Base-by-base conservation (phyloP, 2,329 filamentous ascomycete species). In the Cladosporium sp. region DNA sequence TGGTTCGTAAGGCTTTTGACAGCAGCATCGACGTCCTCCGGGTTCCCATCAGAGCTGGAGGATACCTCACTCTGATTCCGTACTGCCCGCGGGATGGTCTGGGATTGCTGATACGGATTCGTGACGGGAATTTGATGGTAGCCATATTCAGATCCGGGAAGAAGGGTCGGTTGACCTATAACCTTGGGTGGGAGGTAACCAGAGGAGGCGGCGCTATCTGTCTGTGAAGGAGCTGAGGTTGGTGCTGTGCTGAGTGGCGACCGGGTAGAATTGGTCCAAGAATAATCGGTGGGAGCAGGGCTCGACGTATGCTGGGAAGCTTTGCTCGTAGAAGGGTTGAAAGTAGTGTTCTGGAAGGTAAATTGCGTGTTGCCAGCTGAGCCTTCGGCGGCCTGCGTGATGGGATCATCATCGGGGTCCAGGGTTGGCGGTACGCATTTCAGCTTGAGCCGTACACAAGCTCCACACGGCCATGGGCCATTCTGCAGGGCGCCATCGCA, bases 401-500 rank as follows among this genome's bases (percentile, higher is more conserved):
- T 68, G 34, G 70, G 70, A 30, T 84, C 84, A 61, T 88, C 87
- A 72, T 93, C 91, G 72, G 91, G 90, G 67, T 87, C 88, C 66
- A 93, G 89, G 65, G 92, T 93, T 4, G 94, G 95, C 54, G 93
- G 92, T 28, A 97, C 89, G 77, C 95, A 98, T 73, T 95, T 91
- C 66, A 97, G 86, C 81, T 97, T 98, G 68, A 98, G 83, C 58
- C 94, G 88, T 68, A 93, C 90, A 77, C 94, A 99, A 39, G 95
- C 92, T 48, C 93, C 95, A 79, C 94, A 98, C 30, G 95, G 95
- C 94, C 95, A 98, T 2, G 74, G 74, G 43, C 92, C 93, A 78
- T 98, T 97, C 48, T 93, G 97, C 16, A 94, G 97, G 23, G 94
- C 94, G 61, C 94, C 93, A 81, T 98, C 95, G 80, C 94, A 99